Base-by-base conservation (phyloP, 2,329 filamentous ascomycete species). In the Curvularia verruculosa region DNA sequence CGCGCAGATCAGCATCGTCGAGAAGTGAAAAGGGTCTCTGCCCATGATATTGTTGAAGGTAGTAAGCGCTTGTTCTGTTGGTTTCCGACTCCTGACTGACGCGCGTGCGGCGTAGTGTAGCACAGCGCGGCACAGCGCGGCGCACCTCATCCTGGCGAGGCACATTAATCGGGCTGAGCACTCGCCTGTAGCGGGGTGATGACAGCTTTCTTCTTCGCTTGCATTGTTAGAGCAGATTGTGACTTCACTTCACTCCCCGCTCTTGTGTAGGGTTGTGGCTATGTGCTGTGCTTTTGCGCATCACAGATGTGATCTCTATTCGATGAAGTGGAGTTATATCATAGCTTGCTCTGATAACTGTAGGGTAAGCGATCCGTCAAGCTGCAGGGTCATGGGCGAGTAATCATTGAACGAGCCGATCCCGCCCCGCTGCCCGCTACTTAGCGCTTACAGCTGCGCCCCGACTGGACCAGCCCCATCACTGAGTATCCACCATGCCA, bases 1-100 rank as follows among this genome's bases (percentile, higher is more conserved):
- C 61, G 36, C 64, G 45, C 23, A 66, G 37, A 49, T 56, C 62
- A 31, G 61, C 36, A 40, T 69, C 58, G 48, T 69, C 64, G 34
- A 66, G 54, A 13, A 69, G 51, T 12, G 67, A 64, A 49, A 65
- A 69, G 7, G 64, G n/a, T 66, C 56, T 70, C 64, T 68, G 26
- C 55, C 54, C 66, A 70, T 68, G 52, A 69, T 50, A 12, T 58
- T 59, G 49, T 69, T 67, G 59, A 69, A 68, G 10, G 63, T 43
- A 36, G 52, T 54, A 23, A 70, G 53, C 12, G 61, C 64, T 52
- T 67, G 64, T 28, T 70, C 66, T 69, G 37, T 57, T 29, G 19
- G 31, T 34, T 39, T 28, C 12, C 29, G 29, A 28, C 8, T 28
- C 12, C 46, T 26, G 34, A 19, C 46, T 23, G 34, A 37, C 13